phyloP scores from a whole-genome alignment of 2,329 filamentous ascomycete genomes.

The Calycina marina region DNA sequence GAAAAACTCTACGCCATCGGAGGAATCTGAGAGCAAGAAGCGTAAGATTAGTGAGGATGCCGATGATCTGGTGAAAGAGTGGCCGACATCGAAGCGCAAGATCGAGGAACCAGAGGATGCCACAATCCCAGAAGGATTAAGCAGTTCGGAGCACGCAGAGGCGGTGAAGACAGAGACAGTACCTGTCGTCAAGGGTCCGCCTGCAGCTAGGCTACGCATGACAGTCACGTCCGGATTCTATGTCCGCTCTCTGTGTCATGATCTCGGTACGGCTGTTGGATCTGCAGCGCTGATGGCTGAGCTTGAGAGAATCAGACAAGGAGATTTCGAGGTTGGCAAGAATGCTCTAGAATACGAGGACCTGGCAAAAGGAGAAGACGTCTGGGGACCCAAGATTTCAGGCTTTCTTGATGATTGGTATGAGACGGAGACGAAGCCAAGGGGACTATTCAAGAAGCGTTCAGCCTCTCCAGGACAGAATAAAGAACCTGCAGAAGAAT shows the following conservation, averaged over 20 bases:
- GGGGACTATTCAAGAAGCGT: too few relatives aligned
- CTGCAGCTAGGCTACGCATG: slow-evolving; percentile 74
- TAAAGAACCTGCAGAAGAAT: too few relatives aligned
- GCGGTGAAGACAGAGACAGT: slow-evolving; percentile 1
- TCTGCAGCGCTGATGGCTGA: slow-evolving; percentile 79
- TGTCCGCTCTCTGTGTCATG: slow-evolving; percentile 84
- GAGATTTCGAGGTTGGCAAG: slow-evolving; percentile 57
- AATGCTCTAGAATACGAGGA: slow-evolving; percentile 72
- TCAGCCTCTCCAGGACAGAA: too few relatives aligned
- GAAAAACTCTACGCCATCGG: slow-evolving; percentile 20
- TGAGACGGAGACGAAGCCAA: background rate
- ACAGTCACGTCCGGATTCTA: slow-evolving; percentile 95
- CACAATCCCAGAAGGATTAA: slow-evolving; percentile 21
- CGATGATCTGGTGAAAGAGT: slow-evolving; percentile 19
- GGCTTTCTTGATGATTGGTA: slow-evolving; percentile 31
- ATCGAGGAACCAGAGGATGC: slow-evolving; percentile 7
- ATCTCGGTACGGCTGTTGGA: slow-evolving; percentile 68
- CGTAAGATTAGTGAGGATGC: slow-evolving; percentile 19
- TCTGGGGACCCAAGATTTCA: slow-evolving; percentile 67
- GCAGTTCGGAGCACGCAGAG: slow-evolving; percentile 8
- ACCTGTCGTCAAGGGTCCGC: slow-evolving; percentile 37
- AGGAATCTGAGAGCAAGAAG: slow-evolving; percentile 21
- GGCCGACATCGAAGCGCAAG: slow-evolving; percentile 16
- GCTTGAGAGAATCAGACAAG: slow-evolving; percentile 68
- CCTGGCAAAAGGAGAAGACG: slow-evolving; percentile 57